These are phyloP conservation scores for Fusarium subglutinans DNA, from an alignment of 2,329 filamentous ascomycete genomes.

Conservation along the genomic window DNA sequence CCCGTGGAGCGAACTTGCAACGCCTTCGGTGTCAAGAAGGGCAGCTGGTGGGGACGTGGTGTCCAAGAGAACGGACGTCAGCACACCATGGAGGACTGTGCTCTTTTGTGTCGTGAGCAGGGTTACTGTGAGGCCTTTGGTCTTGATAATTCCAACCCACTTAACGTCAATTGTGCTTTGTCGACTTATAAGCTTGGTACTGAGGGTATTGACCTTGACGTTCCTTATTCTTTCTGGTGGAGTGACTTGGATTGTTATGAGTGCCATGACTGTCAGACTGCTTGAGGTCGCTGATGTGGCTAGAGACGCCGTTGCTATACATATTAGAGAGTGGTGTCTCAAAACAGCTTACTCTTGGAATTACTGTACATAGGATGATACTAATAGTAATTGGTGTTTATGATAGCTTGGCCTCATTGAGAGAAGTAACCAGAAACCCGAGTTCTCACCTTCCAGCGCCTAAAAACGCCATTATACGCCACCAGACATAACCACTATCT, in stretches of 20 bases:
- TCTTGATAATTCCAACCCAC: not conserved
- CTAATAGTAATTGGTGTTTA: too few relatives aligned
- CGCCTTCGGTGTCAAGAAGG: conserved; percentile 4
- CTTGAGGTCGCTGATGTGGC: not conserved
- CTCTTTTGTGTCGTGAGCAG: not conserved
- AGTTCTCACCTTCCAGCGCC: not conserved
- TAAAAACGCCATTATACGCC: not conserved
- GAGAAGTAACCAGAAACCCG: too few relatives aligned
- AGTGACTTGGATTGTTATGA: conserved; percentile 12
- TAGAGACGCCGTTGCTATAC: accelerated
- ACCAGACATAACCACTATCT: accelerated
- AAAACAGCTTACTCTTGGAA: accelerated
- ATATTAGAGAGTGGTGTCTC: too few relatives aligned
- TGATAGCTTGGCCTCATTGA: too few relatives aligned
- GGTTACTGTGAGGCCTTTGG: not conserved
- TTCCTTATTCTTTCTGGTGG: conserved; percentile 2
- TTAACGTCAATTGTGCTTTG: not conserved
- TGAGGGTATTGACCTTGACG: conserved; percentile 1
- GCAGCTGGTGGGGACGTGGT: not conserved
- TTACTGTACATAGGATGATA: too few relatives aligned
- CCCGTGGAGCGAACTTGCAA: not conserved
- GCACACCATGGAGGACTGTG: conserved; percentile 12
- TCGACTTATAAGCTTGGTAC: conserved; percentile 1
- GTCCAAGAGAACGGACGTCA: not conserved
- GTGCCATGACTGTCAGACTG: conserved; percentile 1